Evolutionary conservation across 768 basidiomycete species (phyloP), one percentile per base, ranked within the genome.

Genomic region (Cystobasidium onofrii): DNA sequence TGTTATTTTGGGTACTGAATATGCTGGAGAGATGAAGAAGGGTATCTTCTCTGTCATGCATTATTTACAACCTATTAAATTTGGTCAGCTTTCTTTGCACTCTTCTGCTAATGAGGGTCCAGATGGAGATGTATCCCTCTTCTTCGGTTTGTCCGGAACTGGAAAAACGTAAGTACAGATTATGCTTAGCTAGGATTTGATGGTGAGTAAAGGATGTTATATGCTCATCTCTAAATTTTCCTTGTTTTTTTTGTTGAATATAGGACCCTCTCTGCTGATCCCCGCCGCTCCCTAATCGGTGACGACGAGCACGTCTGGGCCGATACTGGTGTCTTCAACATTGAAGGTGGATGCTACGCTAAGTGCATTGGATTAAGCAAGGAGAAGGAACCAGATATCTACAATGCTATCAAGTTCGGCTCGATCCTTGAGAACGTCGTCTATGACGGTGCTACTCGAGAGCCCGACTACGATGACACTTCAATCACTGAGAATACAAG

Each of bases 241-340:
- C 57, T 15, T 60, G 12, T 6, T 20, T 18, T 57, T 39, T 20
- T 43, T 60, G 34, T 20, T 54, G 31, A 15, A 29, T 64, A 7
- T 64, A 81, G 80, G 20, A 97, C 96, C 1, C 88, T 98, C 63
- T 97, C 95, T 15, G 93, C 96, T 34, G 96, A 99, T 82, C 92
- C 95, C 25, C 86, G 88, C 78, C 91, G 96, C 75, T 84, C 90
- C 65, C 87, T 99, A 75, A 98, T 98, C 77, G 96, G 96, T 78
- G 96, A 99, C 81, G 96, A 99, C 81, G 96, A 98, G 83, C 96
- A 99, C 81, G 96, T 99, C 79, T 99, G 96, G 96, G 92, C 92
- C 18, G 96, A 99, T 83, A 89, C 85, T 20, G 96, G 96, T 80
- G 95, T 99, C 75, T 99, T 99, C 88, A 98, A 98, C 86, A 99